phyloP scores from a whole-genome alignment of 148 eudicot species.

The Pharnaceum exiguum region DNA sequence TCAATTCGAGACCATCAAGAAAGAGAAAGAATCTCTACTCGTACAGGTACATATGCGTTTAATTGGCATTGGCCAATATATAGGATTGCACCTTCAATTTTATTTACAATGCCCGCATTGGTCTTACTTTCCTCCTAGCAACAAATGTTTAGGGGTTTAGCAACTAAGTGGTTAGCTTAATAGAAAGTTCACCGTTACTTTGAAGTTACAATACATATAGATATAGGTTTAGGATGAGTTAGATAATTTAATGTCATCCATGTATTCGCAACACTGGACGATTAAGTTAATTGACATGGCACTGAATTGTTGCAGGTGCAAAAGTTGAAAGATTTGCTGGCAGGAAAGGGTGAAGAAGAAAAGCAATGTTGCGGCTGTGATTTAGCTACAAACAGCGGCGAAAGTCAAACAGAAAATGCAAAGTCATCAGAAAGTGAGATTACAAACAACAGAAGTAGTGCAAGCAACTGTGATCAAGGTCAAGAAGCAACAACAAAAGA shows the following conservation, averaged over 20 bases:
- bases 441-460: not conserved
- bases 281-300: too few species aligned
- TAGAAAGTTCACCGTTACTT: too few species aligned
- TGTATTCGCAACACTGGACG: too few species aligned
- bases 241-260: too few species aligned
- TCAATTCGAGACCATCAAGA: conserved; percentile 35
- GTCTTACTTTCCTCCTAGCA: too few species aligned
- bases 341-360: conserved; percentile 13
- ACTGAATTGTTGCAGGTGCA: conserved; percentile 39
- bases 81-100: not conserved
- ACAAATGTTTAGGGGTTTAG: too few species aligned
- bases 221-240: too few species aligned
- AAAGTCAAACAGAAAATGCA: not conserved
- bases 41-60: conserved; percentile 29
- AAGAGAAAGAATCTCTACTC: conserved; percentile 45
- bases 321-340: conserved; percentile 34
- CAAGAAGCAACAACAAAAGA: conserved; percentile 21
- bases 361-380: not conserved
- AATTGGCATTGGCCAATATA: not conserved
- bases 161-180: too few species aligned
- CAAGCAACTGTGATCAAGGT: not conserved
- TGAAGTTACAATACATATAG: too few species aligned
- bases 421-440: conserved; percentile 22
- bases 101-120: not conserved
- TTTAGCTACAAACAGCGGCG: conserved; percentile 2